phyloP scores from a whole-genome alignment of 768 basidiomycete species.

The Agrocybe chaxingu region DNA sequence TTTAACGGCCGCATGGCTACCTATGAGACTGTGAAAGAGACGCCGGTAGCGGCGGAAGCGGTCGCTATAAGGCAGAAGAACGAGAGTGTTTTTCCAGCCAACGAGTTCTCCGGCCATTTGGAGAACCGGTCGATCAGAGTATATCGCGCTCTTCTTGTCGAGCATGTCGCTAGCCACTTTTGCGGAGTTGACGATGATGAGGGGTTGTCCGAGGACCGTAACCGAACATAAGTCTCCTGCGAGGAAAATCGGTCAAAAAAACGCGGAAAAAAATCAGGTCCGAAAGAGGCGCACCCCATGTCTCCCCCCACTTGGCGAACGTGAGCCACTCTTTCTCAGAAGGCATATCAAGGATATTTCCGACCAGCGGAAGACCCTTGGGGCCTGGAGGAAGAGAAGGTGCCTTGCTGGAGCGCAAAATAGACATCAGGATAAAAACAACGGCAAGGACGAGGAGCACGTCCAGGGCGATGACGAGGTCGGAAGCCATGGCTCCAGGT shows the following conservation, averaged over 20 bases:
- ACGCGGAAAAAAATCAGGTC: neutral
- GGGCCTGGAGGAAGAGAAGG: conserved; percentile 49
- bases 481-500: conserved; percentile 23
- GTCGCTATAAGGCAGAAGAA: conserved; percentile 54
- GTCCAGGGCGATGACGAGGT: conserved; percentile 25
- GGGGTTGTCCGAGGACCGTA: conserved; percentile 56
- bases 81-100: conserved; percentile 56
- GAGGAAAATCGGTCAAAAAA: neutral
- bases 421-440: conserved; percentile 28
- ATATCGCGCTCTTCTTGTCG: conserved; percentile 63
- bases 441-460: conserved; percentile 29
- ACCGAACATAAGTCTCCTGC: conserved; percentile 60
- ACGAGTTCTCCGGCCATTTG: conserved; percentile 55
- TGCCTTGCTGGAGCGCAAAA: conserved; percentile 22
- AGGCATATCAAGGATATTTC: conserved; percentile 54
- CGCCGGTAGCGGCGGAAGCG: conserved; percentile 53
- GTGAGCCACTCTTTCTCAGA: conserved; percentile 46
- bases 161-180: conserved; percentile 53
- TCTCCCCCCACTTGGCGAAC: conserved; percentile 49
- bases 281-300: conserved; percentile 37
- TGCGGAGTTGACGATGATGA: conserved; percentile 53
- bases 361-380: conserved; percentile 48
- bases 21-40: conserved; percentile 49
- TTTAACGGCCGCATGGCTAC: conserved; percentile 38
- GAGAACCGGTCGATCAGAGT: conserved; percentile 62